phyloP scores from a whole-genome alignment of 345 rosid genomes.

The Cardamine resedifolia region DNA sequence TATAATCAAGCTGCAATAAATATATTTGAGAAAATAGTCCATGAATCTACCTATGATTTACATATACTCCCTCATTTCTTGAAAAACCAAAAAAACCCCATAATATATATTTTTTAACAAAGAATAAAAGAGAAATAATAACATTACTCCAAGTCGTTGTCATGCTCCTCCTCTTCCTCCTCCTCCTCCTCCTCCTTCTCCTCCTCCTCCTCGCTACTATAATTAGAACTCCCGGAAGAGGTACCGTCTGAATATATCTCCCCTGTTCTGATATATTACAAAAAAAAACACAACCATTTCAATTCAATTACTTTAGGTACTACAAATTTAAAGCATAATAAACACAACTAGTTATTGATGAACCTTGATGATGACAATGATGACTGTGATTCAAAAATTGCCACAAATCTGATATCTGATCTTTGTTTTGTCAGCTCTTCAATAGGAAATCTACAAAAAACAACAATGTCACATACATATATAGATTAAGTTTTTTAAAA shows the following conservation, averaged over 20 bases:
- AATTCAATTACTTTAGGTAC: not conserved
- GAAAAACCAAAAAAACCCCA: not conserved
- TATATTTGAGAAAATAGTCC: not conserved
- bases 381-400: conserved; percentile 49
- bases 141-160: not conserved
- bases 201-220: conserved; percentile 24
- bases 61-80: not conserved
- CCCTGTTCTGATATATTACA: conserved; percentile 28
- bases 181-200: conserved; percentile 17
- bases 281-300: not conserved
- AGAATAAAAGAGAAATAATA: not conserved
- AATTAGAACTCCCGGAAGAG: conserved; percentile 14
- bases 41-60: not conserved
- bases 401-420: conserved; percentile 62
- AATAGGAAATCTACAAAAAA: conserved; percentile 58
- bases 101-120: not conserved
- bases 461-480: conserved; percentile 3
- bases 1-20: no score
- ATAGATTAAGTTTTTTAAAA: fast-evolving
- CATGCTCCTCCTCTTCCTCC: conserved; percentile 19
- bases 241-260: not conserved
- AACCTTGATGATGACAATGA: conserved; percentile 24
- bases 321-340: not conserved
- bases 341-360: conserved; percentile 8
- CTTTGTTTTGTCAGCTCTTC: conserved; percentile 66